phyloP scores from a whole-genome alignment of 2,329 filamentous ascomycete species.

The Cadophora sp. region DNA sequence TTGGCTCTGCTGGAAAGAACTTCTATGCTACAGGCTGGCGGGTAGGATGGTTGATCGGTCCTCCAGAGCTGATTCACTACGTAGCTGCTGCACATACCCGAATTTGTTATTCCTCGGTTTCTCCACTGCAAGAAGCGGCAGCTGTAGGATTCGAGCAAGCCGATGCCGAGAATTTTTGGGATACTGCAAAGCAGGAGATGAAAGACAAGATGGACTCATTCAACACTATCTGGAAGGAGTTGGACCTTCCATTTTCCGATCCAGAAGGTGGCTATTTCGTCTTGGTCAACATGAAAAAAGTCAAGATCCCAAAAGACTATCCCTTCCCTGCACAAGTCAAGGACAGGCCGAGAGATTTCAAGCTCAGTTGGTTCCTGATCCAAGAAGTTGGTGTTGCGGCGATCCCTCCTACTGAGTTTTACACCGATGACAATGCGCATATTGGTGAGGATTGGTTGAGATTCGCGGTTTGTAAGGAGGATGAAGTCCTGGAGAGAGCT shows the following conservation, averaged over 20 bases:
- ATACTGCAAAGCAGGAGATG: conserved; percentile 84
- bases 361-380: conserved; percentile 95
- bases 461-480: conserved; percentile 96
- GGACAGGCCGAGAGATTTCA: conserved; percentile 87
- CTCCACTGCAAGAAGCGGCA: conserved; percentile 90
- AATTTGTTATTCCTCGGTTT: conserved; percentile 95
- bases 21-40: conserved; percentile 99
- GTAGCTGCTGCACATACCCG: conserved; percentile 92
- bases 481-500: conserved; percentile 80
- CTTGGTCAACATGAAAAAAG: conserved; percentile 89
- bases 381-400: conserved; percentile 95
- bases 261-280: conserved; percentile 98
- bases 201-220: conserved; percentile 86
- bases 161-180: conserved; percentile 86
- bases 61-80: conserved; percentile 86
- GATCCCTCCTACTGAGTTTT: conserved; percentile 97
- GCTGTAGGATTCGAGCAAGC: conserved; percentile 95
- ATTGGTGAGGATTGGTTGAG: conserved; percentile 92
- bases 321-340: conserved; percentile 90
- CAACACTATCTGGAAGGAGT: conserved; percentile 80
- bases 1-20: conserved; percentile 96
- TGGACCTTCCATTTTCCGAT: conserved; percentile 68
- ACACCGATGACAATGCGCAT: conserved; percentile 81
- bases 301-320: conserved; percentile 83
- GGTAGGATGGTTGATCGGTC: conserved; percentile 92